Percentiles rank a stretch among this genome's conserved stretches.
These are phyloP conservation scores for Linnemannia zychae DNA, from an alignment of 192 early-diverging fungal genomes.

Conservation along the genomic window DNA sequence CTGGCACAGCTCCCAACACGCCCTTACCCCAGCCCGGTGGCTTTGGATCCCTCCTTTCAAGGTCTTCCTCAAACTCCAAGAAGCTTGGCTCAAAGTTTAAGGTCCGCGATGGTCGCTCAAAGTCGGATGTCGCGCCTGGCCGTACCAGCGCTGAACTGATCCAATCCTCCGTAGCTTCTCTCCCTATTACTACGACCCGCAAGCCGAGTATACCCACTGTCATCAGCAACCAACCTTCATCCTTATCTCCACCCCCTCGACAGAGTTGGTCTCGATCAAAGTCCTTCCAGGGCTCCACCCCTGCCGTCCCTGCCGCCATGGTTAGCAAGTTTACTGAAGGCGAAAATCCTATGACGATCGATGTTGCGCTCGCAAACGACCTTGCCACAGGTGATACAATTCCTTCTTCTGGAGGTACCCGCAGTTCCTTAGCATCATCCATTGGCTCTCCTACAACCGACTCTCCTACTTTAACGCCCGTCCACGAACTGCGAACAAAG, in stretches of 20 bases:
- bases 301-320: not conserved
- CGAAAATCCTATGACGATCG: constrained; percentile 5
- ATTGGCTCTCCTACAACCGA: constrained; percentile 19
- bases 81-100: constrained; percentile 19
- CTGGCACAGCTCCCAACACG: not conserved
- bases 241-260: constrained; percentile 47
- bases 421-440: constrained; percentile 34
- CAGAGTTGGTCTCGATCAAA: constrained; percentile 48
- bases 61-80: constrained; percentile 30
- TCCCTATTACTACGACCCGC: constrained; percentile 15
- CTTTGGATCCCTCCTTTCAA: constrained; percentile 11
- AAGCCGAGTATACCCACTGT: constrained; percentile 11
- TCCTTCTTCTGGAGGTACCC: constrained; percentile 5
- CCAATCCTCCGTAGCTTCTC: not conserved
- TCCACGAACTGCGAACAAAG: not conserved
- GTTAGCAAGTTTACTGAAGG: not conserved
- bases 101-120: constrained; percentile 27
- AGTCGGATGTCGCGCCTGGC: constrained; percentile 18
- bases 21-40: not conserved
- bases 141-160: not conserved
- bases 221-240: constrained; percentile 19
- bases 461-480: constrained; percentile 6
- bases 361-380: constrained; percentile 30
- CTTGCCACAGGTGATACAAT: not conserved
- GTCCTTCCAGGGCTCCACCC: constrained; percentile 24